Conservation (phyloP, 805 yeast species). For the Blastobotrys muscicola region DNA sequence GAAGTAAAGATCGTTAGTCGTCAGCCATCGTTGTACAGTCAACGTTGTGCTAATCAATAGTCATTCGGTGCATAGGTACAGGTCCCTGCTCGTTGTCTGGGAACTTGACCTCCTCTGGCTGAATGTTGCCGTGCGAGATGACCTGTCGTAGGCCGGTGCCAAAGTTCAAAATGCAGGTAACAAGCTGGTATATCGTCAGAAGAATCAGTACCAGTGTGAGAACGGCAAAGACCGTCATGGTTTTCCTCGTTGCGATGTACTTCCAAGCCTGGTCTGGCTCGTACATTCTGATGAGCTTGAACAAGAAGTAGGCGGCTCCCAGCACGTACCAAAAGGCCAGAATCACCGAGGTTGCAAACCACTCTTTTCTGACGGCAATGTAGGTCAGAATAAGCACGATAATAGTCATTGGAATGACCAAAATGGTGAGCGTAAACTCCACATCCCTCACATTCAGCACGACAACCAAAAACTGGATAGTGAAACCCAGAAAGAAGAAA, state of each 20-base stretch:
- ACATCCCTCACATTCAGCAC: slow-evolving; percentile 32
- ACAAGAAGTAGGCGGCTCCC: slow-evolving; percentile 38
- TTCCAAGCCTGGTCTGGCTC: slow-evolving; percentile 32
- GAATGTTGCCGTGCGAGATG: slow-evolving; percentile 1
- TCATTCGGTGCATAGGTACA: slow-evolving; percentile 4
- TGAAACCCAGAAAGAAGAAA: slow-evolving; percentile 42
- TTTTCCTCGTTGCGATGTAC: slow-evolving; percentile 34
- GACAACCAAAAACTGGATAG: slow-evolving; percentile 40
- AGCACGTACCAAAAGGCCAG: slow-evolving; percentile 25
- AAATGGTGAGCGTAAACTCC: slow-evolving; percentile 39
- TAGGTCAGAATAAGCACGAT: slow-evolving; percentile 31
- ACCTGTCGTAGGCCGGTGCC: slow-evolving; percentile 21
- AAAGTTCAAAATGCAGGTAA: slow-evolving; percentile 24
- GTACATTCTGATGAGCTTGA: slow-evolving; percentile 38
- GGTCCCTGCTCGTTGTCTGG: slow-evolving; percentile 1
- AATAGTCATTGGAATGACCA: slow-evolving; percentile 37
- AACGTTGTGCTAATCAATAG: slow-evolving; percentile 5
- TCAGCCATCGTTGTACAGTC: too few relatives aligned
- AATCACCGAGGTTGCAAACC: slow-evolving; percentile 17
- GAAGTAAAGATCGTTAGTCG: too few relatives aligned
- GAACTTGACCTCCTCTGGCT: slow-evolving; percentile 7
- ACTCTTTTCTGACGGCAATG: slow-evolving; percentile 31
- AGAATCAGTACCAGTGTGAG: slow-evolving; percentile 33
- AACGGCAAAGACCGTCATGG: slow-evolving; percentile 37
- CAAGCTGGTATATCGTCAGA: slow-evolving; percentile 26